Conservation (phyloP, 2,329 filamentous ascomycete genomes). For the Geoglossum cookeanum region DNA sequence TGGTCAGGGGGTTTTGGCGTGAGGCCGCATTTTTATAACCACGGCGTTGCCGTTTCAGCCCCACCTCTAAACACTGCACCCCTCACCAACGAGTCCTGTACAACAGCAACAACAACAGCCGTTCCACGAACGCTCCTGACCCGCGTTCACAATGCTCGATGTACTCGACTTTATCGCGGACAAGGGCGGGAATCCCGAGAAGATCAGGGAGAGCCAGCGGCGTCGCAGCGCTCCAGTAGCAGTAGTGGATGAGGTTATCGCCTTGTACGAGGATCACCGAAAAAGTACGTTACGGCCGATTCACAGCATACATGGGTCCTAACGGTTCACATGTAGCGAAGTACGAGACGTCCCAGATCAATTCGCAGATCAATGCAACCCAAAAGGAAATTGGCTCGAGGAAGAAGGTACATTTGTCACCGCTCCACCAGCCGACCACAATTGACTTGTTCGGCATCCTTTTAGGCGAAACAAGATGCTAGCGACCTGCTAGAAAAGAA, state of each 20-base stretch:
- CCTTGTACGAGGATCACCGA: conserved; percentile 68
- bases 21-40: too few relatives aligned
- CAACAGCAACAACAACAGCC: neutral
- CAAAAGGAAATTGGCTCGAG: conserved; percentile 82
- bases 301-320: conserved; percentile 12
- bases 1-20: too few relatives aligned
- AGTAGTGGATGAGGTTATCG: conserved; percentile 78
- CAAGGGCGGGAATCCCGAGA: conserved; percentile 77
- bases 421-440: neutral
- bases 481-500: conserved; percentile 65
- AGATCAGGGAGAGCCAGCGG: conserved; percentile 80
- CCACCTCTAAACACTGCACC: neutral
- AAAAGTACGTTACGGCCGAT: conserved; percentile 32
- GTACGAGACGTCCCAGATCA: conserved; percentile 62
- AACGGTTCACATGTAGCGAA: conserved; percentile 30
- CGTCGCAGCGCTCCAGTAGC: conserved; percentile 63
- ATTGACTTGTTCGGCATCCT: conserved; percentile 1
- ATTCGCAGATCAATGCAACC: conserved; percentile 66
- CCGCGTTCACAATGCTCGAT: conserved; percentile 10
- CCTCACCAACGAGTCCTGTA: neutral
- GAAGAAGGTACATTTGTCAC: conserved; percentile 47
- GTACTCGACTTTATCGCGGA: conserved; percentile 42
- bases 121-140: neutral
- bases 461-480: conserved; percentile 66
- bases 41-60: neutral